Conservation (phyloP, 2,329 filamentous ascomycete species). For the Xylariaceae sp. region DNA sequence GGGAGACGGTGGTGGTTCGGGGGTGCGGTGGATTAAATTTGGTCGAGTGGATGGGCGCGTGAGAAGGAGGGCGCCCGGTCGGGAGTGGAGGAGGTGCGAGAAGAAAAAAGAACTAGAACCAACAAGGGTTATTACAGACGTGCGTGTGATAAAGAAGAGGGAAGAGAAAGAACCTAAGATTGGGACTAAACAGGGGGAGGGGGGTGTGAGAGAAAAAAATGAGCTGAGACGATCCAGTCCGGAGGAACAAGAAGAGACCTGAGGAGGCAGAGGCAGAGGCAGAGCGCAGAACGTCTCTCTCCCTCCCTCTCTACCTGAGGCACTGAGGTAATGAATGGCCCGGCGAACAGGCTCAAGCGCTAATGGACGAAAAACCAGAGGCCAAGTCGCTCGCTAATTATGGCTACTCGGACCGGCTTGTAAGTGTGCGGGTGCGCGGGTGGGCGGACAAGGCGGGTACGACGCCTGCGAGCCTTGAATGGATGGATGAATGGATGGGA, state of each 20-base stretch:
- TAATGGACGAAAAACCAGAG: conserved; percentile 13
- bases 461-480: conserved; percentile 9
- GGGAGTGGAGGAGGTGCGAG: conserved; percentile 40
- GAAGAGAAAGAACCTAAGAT: background rate
- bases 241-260: conserved; percentile 4
- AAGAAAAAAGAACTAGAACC: conserved; percentile 12
- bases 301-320: too few species aligned
- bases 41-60: conserved; percentile 33
- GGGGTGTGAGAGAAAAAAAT: conserved; percentile 4
- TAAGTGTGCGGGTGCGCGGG: conserved; percentile 29
- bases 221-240: conserved; percentile 15
- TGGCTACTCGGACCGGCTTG: conserved; percentile 35
- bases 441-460: conserved; percentile 33
- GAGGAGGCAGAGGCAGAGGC: background rate
- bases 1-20: conserved; percentile 42
- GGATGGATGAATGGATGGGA: conserved; percentile 1
- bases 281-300: too few species aligned
- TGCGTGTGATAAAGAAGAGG: background rate
- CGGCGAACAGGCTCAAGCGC: conserved; percentile 22
- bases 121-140: conserved; percentile 11
- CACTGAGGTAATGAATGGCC: too few species aligned
- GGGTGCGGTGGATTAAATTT: conserved; percentile 43
- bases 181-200: conserved; percentile 9
- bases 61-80: conserved; percentile 39
- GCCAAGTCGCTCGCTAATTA: conserved; percentile 28